Conservation (phyloP, 2,329 filamentous ascomycete species). For the Hymenoscyphus fraxineus region DNA sequence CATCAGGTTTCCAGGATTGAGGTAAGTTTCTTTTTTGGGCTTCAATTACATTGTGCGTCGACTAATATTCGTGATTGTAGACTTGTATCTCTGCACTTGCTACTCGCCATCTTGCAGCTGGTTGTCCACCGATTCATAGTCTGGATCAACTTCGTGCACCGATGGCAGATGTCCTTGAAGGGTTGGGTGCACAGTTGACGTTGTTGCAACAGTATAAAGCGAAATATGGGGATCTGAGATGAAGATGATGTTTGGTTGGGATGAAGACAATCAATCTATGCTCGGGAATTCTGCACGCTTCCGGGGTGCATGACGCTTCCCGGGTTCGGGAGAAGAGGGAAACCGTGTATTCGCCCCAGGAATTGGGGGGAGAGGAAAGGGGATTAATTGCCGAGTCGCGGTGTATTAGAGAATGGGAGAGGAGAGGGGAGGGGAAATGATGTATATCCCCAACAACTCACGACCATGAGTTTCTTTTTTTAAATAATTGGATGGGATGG, state of each 20-base stretch:
- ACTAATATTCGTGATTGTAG: slow-evolving; percentile 42
- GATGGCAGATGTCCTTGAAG: slow-evolving; percentile 67
- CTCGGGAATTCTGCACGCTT: no score
- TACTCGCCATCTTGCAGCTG: slow-evolving; percentile 73
- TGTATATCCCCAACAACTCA: no score
- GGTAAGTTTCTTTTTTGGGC: slow-evolving; percentile 48
- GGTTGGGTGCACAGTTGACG: slow-evolving; percentile 56
- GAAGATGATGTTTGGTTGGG: background rate
- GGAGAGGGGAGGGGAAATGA: no score
- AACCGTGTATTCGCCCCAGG: no score
- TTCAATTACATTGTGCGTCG: slow-evolving; percentile 18
- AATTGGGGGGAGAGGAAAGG: no score
- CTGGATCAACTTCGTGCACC: slow-evolving; percentile 73
- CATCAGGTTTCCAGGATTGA: slow-evolving; percentile 96
- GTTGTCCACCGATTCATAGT: slow-evolving; percentile 56
- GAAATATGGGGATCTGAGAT: background rate
- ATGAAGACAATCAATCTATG: background rate
- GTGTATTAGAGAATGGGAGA: no score
- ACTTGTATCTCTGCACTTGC: slow-evolving; percentile 76
- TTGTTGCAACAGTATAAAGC: slow-evolving; percentile 60
- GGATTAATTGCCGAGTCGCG: no score
- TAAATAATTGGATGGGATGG: no score
- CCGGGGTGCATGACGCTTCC: no score
- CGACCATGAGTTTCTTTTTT: no score
- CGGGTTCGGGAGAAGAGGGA: no score